Conservation (phyloP, 2,329 filamentous ascomycete genomes). For the Metarhizium sp. region DNA sequence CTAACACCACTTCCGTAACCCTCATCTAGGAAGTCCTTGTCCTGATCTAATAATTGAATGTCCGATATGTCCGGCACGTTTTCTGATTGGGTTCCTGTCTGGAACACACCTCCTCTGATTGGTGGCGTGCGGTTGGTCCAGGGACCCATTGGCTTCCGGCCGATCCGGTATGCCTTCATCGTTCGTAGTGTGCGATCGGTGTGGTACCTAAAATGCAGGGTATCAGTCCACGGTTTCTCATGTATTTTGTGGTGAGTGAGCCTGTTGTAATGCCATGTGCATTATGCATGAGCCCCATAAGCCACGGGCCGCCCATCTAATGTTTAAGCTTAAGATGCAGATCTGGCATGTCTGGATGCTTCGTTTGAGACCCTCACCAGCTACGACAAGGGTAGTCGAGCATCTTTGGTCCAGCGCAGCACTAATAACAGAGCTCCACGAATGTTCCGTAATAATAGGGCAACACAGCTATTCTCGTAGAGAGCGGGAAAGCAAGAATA, state of each 20-base stretch:
- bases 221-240: slow-evolving; percentile 9
- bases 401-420: neutral
- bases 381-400: neutral
- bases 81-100: slow-evolving; percentile 3
- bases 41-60: slow-evolving; percentile 2
- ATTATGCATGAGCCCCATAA: neutral
- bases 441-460: neutral
- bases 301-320: slow-evolving; percentile 1
- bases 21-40: slow-evolving; percentile 7
- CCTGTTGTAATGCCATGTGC: neutral
- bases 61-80: slow-evolving; percentile 9
- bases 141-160: slow-evolving; percentile 39
- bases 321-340: neutral
- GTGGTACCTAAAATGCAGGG: slow-evolving; percentile 41
- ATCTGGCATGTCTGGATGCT: neutral
- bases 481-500: neutral
- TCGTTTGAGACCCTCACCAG: neutral
- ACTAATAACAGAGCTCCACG: neutral
- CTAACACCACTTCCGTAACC: slow-evolving; percentile 7
- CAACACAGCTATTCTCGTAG: neutral
- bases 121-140: slow-evolving; percentile 53
- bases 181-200: slow-evolving; percentile 39
- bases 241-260: neutral
- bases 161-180: slow-evolving; percentile 53
- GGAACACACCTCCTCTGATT: slow-evolving; percentile 38